Percentiles rank a stretch among this genome's conserved stretches.
phyloP scores from a whole-genome alignment of 768 basidiomycete genomes.

The Mycena rosella region DNA sequence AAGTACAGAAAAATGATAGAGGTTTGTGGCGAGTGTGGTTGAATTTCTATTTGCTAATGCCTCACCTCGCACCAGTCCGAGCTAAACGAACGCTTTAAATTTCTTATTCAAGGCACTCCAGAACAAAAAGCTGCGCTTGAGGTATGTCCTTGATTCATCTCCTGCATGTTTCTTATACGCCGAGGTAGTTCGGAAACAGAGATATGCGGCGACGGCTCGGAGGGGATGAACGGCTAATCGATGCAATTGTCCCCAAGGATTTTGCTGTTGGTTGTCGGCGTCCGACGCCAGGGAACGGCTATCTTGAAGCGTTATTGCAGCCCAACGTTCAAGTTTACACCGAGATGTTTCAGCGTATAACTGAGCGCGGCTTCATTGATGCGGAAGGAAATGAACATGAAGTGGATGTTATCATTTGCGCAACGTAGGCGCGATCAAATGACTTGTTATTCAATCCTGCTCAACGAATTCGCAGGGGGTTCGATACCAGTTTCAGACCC shows the following conservation, averaged over 20 bases:
- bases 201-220: slow-evolving; percentile 41
- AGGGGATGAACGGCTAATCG: slow-evolving; percentile 34
- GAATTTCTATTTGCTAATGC: slow-evolving; percentile 33
- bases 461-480: slow-evolving; percentile 34
- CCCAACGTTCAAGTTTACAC: slow-evolving; percentile 60
- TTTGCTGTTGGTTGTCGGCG: slow-evolving; percentile 63
- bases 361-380: slow-evolving; percentile 58
- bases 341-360: slow-evolving; percentile 57
- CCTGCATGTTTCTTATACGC: background rate
- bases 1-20: slow-evolving; percentile 48
- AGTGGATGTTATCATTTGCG: slow-evolving; percentile 62
- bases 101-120: slow-evolving; percentile 53
- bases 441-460: background rate
- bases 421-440: slow-evolving; percentile 52
- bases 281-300: slow-evolving; percentile 65
- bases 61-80: slow-evolving; percentile 41
- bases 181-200: slow-evolving; percentile 41
- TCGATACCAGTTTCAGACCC: slow-evolving; percentile 42
- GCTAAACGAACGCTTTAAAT: slow-evolving; percentile 45
- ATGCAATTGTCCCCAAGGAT: slow-evolving; percentile 51
- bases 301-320: slow-evolving; percentile 61
- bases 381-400: slow-evolving; percentile 56
- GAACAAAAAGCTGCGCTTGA: slow-evolving; percentile 58
- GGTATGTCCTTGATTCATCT: slow-evolving; percentile 24
- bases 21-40: slow-evolving; percentile 7